phyloP scores from a whole-genome alignment of 768 basidiomycete species.

The Tylopilus plumbeoviolaceoides region DNA sequence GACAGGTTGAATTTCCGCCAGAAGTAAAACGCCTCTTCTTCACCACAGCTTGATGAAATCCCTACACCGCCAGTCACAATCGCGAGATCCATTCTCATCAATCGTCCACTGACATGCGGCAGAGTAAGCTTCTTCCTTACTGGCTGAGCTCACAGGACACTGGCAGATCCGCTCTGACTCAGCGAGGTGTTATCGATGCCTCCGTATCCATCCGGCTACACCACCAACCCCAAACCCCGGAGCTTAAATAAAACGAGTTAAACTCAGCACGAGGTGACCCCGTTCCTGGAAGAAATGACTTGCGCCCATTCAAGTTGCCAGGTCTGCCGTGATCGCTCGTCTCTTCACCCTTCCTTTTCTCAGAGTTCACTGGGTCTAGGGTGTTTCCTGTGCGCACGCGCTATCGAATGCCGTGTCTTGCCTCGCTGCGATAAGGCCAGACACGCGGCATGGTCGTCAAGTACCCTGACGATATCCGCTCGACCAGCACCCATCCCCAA shows the following conservation, averaged over 20 bases:
- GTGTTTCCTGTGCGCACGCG: not conserved
- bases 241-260: too few relatives aligned
- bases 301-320: too few relatives aligned
- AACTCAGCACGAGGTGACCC: not conserved
- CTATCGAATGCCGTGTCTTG: not conserved
- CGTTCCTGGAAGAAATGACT: too few relatives aligned
- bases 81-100: not conserved
- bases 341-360: too few relatives aligned
- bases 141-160: not conserved
- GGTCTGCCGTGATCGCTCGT: too few relatives aligned
- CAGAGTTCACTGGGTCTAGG: constrained; percentile 3
- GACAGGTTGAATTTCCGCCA: not conserved
- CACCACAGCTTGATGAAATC: not conserved
- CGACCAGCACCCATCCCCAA: not conserved
- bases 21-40: too few relatives aligned
- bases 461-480: not conserved
- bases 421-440: not conserved
- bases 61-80: not conserved
- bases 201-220: not conserved
- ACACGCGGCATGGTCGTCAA: not conserved
- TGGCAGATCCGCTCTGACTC: constrained; percentile 5
- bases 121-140: not conserved
- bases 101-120: not conserved
- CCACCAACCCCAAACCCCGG: not conserved
- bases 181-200: not conserved